Conservation (phyloP, 2,329 filamentous ascomycete species). For the Cladophialophora immunda region DNA sequence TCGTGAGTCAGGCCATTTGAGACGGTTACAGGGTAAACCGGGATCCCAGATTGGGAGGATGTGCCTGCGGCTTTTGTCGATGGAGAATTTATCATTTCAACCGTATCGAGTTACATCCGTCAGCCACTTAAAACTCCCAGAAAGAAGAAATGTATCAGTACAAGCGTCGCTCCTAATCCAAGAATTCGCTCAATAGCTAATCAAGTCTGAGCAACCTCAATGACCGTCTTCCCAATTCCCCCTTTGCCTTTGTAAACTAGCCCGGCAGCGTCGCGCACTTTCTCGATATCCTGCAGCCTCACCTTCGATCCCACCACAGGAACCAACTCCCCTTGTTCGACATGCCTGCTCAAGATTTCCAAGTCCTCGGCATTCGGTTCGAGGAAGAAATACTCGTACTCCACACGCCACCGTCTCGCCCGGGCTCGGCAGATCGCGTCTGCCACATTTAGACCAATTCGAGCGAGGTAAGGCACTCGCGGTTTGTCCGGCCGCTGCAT, state of each 20-base stretch:
- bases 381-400: background rate
- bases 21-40: too few relatives aligned
- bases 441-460: background rate
- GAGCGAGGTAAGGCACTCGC: background rate
- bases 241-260: background rate
- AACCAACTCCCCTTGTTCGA: background rate
- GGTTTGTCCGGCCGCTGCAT: background rate
- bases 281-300: background rate
- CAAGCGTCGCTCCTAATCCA: too few relatives aligned
- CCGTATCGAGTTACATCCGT: too few relatives aligned
- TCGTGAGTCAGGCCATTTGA: too few relatives aligned
- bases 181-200: too few relatives aligned
- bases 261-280: background rate
- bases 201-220: conserved; percentile 53
- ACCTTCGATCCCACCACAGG: background rate
- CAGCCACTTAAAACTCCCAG: too few relatives aligned
- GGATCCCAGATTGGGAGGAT: too few relatives aligned
- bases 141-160: too few relatives aligned
- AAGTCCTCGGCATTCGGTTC: background rate
- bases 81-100: too few relatives aligned
- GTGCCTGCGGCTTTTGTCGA: too few relatives aligned
- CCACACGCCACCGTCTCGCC: background rate
- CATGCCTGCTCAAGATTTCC: background rate
- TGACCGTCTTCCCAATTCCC: conserved; percentile 40
- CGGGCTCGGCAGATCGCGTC: background rate